Evolutionary conservation across 2,329 filamentous ascomycete genomes (phyloP), one percentile per base, ranked within the genome.

Genomic region (Fusarium tupiense): DNA sequence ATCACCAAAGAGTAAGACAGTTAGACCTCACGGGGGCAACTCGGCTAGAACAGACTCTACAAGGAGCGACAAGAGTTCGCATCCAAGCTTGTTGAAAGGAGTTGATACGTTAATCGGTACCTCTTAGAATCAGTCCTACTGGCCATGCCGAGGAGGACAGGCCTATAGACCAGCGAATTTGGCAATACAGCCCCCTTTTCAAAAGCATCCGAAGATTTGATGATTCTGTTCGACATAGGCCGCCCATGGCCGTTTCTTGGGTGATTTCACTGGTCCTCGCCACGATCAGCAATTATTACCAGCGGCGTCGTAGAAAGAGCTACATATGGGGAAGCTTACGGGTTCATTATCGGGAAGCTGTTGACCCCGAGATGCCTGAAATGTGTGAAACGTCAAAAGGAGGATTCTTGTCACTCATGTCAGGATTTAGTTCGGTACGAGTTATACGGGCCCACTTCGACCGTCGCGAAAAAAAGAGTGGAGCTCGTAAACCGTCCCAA

Each of bases 401-500:
- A 41, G 16, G 35, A 56, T 31, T 31, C n/a, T 6, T 41, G 20
- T 26, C 26, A 29, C 35, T 35, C 26, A 37, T 54, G 24, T 26
- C 24, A 54, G 24, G 52, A 54, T 19, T 56, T 56, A 56, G 52
- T 56, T 56, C 5, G 52, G 35, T 56, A 56, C 52, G 52, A 56
- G 52, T 56, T 31, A 41, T 56, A 31, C n/a, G 31, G 59, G 22
- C 37, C 59, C 31, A 37, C 49, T 35, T 24, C 8, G 10, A 33
- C 17, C 20, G 22, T 37, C 16, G 49, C 31, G 31, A 22, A 29
- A 47, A 33, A 47, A 61, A n/a, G 33, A 35, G 67, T 71, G 68
- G 68, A 40, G 16, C 44, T 72, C 69, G 69, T 72, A 72, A 69
- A 69, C 60, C 44, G 10, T 38, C 69, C 69, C 35, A 64, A 72